Evolutionary conservation across 1,139 yeast species (phyloP).

Genomic region (Wickerhamomyces sp.): DNA sequence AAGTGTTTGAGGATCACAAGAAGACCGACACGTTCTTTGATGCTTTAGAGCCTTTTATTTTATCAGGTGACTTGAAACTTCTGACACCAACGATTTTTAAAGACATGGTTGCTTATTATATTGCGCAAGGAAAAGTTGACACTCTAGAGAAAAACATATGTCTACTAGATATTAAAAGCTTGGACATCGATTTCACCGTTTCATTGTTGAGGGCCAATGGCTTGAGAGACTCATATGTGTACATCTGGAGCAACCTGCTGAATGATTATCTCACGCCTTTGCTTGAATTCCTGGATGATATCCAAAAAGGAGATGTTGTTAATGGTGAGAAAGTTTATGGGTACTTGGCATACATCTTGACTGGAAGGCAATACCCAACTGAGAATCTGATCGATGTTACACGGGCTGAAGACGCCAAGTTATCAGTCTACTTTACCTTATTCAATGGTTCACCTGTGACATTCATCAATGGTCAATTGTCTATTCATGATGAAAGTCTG

Average conservation of each 20-base stretch:
- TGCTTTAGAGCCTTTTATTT: conserved; percentile 45
- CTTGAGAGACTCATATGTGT: conserved; percentile 58
- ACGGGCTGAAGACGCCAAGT: conserved; percentile 36
- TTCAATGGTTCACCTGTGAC: conserved; percentile 43
- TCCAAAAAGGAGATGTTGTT: conserved; percentile 22
- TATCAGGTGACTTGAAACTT: conserved; percentile 37
- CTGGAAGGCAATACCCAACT: conserved; percentile 79
- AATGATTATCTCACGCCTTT: conserved; percentile 66
- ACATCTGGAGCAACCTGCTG: conserved; percentile 61
- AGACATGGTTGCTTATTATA: conserved; percentile 50
- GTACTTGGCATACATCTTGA: conserved; percentile 62
- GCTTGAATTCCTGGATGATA: conserved; percentile 43
- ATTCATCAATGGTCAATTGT: conserved; percentile 24
- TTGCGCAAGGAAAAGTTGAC: conserved; percentile 37
- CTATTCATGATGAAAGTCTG: conserved; percentile 24
- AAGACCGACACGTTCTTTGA: conserved; percentile 40
- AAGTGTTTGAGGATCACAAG: conserved; percentile 31
- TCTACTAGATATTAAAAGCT: conserved; percentile 50
- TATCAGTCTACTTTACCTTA: conserved; percentile 45
- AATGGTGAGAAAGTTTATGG: conserved; percentile 41
- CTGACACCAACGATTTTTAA: conserved; percentile 61
- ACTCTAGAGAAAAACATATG: conserved; percentile 64
- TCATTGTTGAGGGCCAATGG: conserved; percentile 48
- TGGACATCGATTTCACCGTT: conserved; percentile 71
- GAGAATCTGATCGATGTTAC: conserved; percentile 42